Evolutionary conservation across 768 basidiomycete genomes (phyloP), one percentile per base, ranked within the genome.

Genomic region (Lactifluus pinguis): DNA sequence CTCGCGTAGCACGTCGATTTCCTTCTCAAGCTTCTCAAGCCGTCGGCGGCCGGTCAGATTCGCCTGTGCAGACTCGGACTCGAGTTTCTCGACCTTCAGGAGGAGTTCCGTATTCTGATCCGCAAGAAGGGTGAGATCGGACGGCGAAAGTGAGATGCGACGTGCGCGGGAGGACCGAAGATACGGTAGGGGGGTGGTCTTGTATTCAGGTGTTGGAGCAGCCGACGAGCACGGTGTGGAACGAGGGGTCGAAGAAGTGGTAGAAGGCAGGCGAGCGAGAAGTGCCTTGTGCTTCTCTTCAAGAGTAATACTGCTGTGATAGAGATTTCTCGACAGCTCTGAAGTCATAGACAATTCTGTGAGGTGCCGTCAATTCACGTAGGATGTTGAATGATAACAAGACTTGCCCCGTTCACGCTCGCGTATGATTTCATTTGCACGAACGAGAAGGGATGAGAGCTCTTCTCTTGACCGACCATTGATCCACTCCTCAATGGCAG

Each of bases 31-130:
- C 68, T 79, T 79, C 48, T 84, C 82, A 19, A 95, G 76, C 65
- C 83, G 84, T 38, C 83, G 80, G 60, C 85, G 79, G 13, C 91
- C 89, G 1, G 79, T 76, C 41, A 80, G 79, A 65, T 93, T 89
- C 2, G 85, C 77, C 48, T 80, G 79, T 11, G 71, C 72, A 15
- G 89, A 83, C 61, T 92, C 90, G 1, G 78, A 71, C 69, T 93
- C 87, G 10, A 94, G 78, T 61, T 80, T 79, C 72, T 92, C 86
- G 6, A 94, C 77, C 65, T 90, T 89, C 29, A 78, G 73, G 4
- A 89, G 73, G 15, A 94, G 83, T 64, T 93, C 89, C 0, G 85
- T 83, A 67, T 94, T 94, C 72, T 94, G 90, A 68, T 90, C 87
- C 0, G 87, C 81, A 47, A 93, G 81, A 7, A 80, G 76, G 3